Percentiles rank a stretch among this genome's conserved stretches.
Evolutionary conservation across 495 filamentous ascomycete species (phyloP).

Genomic region (Penicillium samsonianum): DNA sequence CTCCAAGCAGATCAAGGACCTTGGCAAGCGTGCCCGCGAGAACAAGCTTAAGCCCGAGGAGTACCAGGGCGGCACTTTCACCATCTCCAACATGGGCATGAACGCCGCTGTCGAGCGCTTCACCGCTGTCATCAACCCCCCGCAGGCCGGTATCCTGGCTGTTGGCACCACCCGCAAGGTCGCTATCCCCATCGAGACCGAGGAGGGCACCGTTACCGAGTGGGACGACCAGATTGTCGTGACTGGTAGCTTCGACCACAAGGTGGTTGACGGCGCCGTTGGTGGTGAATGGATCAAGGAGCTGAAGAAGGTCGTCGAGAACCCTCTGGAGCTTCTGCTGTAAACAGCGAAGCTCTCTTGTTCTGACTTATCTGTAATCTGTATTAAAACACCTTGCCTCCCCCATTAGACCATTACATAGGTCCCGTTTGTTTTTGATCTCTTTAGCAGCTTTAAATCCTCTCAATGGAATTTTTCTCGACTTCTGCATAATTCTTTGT

Average conservation of each 20-base stretch:
- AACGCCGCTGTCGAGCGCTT: slow-evolving; percentile 95
- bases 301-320: slow-evolving; percentile 97
- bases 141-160: slow-evolving; percentile 93
- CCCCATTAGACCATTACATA: slow-evolving; percentile 32
- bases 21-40: slow-evolving; percentile 92
- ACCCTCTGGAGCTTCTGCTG: slow-evolving; percentile 90
- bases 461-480: slow-evolving; percentile 21
- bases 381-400: slow-evolving; percentile 45
- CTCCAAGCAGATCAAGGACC: slow-evolving; percentile 85
- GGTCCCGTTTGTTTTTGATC: slow-evolving; percentile 36
- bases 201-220: slow-evolving; percentile 78
- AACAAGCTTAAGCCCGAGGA: slow-evolving; percentile 99
- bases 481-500: not conserved
- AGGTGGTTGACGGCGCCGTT: slow-evolving; percentile 89
- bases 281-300: slow-evolving; percentile 97
- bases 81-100: slow-evolving; percentile 99
- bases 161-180: slow-evolving; percentile 96
- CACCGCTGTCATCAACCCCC: slow-evolving; percentile 99
- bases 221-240: slow-evolving; percentile 98
- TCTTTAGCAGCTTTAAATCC: slow-evolving; percentile 39
- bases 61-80: slow-evolving; percentile 98
- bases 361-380: slow-evolving; percentile 36
- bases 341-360: slow-evolving; percentile 44
- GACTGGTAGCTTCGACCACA: slow-evolving; percentile 96
- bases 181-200: slow-evolving; percentile 79